phyloP scores from a whole-genome alignment of 2,329 filamentous ascomycete species.

The Cladosporium sp. region DNA sequence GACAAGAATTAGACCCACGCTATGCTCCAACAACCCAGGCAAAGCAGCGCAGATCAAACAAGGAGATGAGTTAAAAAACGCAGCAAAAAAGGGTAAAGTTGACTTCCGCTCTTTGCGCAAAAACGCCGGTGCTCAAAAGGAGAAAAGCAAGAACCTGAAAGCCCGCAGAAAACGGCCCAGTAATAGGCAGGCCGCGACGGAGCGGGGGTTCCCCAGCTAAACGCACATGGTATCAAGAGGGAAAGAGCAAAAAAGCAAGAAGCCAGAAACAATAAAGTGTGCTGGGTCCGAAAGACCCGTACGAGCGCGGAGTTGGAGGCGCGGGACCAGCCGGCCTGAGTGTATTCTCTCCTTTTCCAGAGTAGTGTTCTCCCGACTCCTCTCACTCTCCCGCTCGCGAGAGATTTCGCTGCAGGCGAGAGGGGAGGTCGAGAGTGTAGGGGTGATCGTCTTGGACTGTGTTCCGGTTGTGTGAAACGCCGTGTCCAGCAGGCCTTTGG shows the following conservation, averaged over 20 bases:
- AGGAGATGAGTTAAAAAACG: not conserved
- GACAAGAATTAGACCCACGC: not conserved
- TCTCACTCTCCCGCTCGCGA: slow-evolving; percentile 2
- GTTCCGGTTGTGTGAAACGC: not conserved
- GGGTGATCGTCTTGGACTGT: not conserved
- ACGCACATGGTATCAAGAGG: slow-evolving; percentile 12
- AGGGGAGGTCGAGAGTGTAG: not conserved
- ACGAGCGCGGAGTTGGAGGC: not conserved
- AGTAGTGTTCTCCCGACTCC: not conserved
- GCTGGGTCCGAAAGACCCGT: not conserved
- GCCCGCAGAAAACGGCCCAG: not conserved
- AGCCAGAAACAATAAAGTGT: not conserved
- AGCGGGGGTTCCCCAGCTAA: slow-evolving; percentile 1
- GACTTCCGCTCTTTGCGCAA: not conserved
- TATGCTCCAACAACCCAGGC: not conserved
- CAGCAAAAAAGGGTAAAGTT: not conserved
- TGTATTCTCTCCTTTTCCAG: not conserved
- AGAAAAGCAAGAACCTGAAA: not conserved
- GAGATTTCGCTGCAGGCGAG: slow-evolving; percentile 2
- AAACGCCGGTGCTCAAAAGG: slow-evolving; percentile 7
- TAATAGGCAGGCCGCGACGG: not conserved
- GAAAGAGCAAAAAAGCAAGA: not conserved
- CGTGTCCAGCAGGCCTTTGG: slow-evolving; percentile 3
- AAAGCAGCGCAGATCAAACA: not conserved
- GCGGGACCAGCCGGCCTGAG: slow-evolving; percentile 9